Evolutionary conservation across 163 green algal species (phyloP), one percentile per base, ranked within the genome.

Genomic region (Coccomyxa subellipsoidea): DNA sequence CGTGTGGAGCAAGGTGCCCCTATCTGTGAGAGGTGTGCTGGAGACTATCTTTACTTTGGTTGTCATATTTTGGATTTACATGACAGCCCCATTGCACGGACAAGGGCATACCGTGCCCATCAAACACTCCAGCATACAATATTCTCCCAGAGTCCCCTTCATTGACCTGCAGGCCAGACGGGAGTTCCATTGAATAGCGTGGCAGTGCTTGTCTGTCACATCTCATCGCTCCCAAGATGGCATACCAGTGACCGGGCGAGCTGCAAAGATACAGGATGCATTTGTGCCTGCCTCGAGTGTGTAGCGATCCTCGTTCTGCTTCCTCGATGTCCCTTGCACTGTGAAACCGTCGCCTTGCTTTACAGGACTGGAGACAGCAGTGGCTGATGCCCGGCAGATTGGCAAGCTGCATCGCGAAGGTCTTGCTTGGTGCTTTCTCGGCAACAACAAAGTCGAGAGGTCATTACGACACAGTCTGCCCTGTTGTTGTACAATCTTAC

Each of bases 41-140:
- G n/a, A n/a, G n/a, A n/a, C n/a, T n/a, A n/a, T n/a, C n/a, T n/a
- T n/a, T n/a, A n/a, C n/a, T n/a, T n/a, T n/a, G n/a, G n/a, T n/a
- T n/a, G n/a, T n/a, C n/a, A n/a, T n/a, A n/a, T n/a, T n/a, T n/a
- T n/a, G n/a, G n/a, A n/a, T n/a, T n/a, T n/a, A n/a, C n/a, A n/a
- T 4, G 85, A 84, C 35, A 47, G 69, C 7, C 88, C 88, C 38
- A 87, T 85, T 80, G 39, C 38, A 3, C n/a, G 12, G 23, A 78
- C 7, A n/a, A 40, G n/a, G 72, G 1, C 38, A 27, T 80, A 80
- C 76, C 76, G 69, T 90, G 88, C 9, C 88, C 84, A 38, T 92
- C 86, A 76, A 89, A 90, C 37, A 92, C 86, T 7, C 71, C 81
- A 7, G 82, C 75, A 69, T 89, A 89, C 4, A 80, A 40, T 54